Percentiles rank a stretch among this genome's conserved stretches.
These are phyloP conservation scores for Syncephalastrum monosporum DNA, from an alignment of 371 early-diverging fungal genomes.

Conservation along the genomic window DNA sequence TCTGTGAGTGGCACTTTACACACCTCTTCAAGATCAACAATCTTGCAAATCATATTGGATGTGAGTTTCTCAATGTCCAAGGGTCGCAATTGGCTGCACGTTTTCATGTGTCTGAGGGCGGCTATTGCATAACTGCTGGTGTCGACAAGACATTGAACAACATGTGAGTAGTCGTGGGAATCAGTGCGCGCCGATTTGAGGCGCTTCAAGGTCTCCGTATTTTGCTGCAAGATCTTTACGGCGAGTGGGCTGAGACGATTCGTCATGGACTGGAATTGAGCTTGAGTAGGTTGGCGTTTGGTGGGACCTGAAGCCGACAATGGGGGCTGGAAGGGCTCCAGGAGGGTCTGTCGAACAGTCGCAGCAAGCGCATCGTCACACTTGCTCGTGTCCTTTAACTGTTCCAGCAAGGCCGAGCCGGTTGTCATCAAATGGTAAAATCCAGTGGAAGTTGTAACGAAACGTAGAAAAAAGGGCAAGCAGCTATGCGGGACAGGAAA, in stretches of 20 bases:
- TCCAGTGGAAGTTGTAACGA: too few relatives aligned
- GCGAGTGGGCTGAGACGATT: constrained; percentile 32
- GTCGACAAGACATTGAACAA: constrained; percentile 38
- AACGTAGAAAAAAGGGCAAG: too few relatives aligned
- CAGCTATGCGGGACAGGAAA: too few relatives aligned
- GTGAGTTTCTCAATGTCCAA: constrained; percentile 44
- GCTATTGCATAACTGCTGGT: constrained; percentile 34
- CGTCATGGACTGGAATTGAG: constrained; percentile 26
- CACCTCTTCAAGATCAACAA: constrained; percentile 48
- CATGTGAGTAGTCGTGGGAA: constrained; percentile 7
- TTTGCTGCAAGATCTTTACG: constrained; percentile 42
- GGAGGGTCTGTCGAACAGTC: constrained; percentile 19
- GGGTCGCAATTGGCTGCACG: constrained; percentile 27
- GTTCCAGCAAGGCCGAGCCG: too few relatives aligned
- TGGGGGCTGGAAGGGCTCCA: constrained; percentile 39
- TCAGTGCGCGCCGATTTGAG: constrained; percentile 11
- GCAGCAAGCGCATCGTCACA: constrained; percentile 32
- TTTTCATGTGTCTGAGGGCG: constrained; percentile 38
- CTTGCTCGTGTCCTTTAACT: constrained; percentile 14
- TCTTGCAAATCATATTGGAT: constrained; percentile 44
- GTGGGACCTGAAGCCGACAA: constrained; percentile 12
- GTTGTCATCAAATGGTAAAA: too few relatives aligned
- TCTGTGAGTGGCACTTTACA: background rate
- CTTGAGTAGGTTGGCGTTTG: constrained; percentile 20
- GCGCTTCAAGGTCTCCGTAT: constrained; percentile 21